Evolutionary conservation across 352 stramenopile genomes (phyloP), one percentile per base, ranked within the genome.

Genomic region (Phytophthora macrochlamydospora): DNA sequence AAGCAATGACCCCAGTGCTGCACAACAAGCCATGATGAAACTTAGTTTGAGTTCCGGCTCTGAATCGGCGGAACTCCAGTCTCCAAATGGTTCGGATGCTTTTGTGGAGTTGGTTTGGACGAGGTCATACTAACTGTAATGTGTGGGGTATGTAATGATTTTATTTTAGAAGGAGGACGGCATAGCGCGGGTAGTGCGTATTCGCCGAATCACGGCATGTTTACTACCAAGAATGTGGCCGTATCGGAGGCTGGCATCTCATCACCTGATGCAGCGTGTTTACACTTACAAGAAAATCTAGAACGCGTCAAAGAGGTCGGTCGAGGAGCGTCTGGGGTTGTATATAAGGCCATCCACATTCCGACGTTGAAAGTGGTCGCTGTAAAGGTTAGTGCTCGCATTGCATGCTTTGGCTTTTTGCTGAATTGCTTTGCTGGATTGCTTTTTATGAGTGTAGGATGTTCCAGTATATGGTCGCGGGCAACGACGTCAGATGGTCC

Each of bases 291-390:
- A 75, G 86, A 95, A 66, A 91, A 95, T 37, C 69, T 95, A 33
- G 84, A 92, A 33, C 83, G 84, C 11, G 86, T 95, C 30, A 79
- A 78, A 52, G 88, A 95, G 57, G 73, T 95, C 24, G 88, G 88
- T 6, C 75, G 88, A 3, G 88, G 88, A 13, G 91, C 92, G 32
- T 94, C 83, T 33, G 92, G 91, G 12, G 78, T 94, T 4, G 92
- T 98, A 7, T 92, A 94, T 60, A 94, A 97, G 54, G 88, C 89
- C 5, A 89, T 98, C n/a, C 90, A 98, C 62, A 89, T 97, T 14
- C 91, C 92, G 8, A 94, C 85, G 3, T 63, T 97, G 12, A 97
- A 95, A 78, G 80, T 97, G 1, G 90, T 97, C 3, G 91, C 91
- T 13, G 79, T 97, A 35, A 97, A 97, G 85, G 85, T 93, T 32